Conservation (phyloP, 768 basidiomycete species). For the Boletus coccyginus region DNA sequence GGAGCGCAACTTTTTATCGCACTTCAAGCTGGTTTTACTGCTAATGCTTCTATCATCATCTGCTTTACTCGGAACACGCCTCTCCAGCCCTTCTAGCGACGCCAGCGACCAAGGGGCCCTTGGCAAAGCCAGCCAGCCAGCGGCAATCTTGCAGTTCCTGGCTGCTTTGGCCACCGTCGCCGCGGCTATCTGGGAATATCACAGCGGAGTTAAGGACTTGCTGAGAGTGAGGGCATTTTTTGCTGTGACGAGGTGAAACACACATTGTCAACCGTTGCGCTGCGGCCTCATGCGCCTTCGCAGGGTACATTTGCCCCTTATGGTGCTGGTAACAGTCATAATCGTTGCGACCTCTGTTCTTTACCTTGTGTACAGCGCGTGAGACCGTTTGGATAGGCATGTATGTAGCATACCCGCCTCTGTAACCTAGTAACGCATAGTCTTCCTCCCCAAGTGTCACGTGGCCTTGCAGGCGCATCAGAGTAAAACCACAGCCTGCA, state of each 20-base stretch:
- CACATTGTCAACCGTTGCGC: conserved; percentile 1
- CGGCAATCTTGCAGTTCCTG: conserved; percentile 51
- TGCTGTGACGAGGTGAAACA: conserved; percentile 50
- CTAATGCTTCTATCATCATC: conserved; percentile 64
- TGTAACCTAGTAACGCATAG: not conserved
- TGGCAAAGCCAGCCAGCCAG: conserved; percentile 38
- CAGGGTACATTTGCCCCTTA: conserved; percentile 53
- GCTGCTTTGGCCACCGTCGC: conserved; percentile 53
- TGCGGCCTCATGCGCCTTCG: conserved; percentile 1
- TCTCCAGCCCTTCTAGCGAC: conserved; percentile 40
- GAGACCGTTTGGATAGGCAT: not conserved
- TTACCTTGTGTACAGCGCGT: conserved; percentile 37
- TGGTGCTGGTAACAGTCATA: conserved; percentile 45
- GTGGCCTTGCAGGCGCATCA: conserved; percentile 9
- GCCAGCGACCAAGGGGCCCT: conserved; percentile 19
- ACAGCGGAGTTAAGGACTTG: conserved; percentile 54
- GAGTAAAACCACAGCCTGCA: not conserved
- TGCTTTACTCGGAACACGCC: conserved; percentile 56
- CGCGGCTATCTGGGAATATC: conserved; percentile 68
- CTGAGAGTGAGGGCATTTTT: conserved; percentile 59
- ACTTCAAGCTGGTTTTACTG: conserved; percentile 63
- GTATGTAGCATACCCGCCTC: not conserved
- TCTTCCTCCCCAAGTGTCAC: conserved; percentile 11
- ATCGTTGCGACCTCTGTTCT: conserved; percentile 53
- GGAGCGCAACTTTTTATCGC: conserved; percentile 70